A percentile compares a stretch with the other conserved stretches of the same genome.
Evolutionary conservation across 352 stramenopile species (phyloP).

Genomic region (Aphanomyces stellatus): DNA sequence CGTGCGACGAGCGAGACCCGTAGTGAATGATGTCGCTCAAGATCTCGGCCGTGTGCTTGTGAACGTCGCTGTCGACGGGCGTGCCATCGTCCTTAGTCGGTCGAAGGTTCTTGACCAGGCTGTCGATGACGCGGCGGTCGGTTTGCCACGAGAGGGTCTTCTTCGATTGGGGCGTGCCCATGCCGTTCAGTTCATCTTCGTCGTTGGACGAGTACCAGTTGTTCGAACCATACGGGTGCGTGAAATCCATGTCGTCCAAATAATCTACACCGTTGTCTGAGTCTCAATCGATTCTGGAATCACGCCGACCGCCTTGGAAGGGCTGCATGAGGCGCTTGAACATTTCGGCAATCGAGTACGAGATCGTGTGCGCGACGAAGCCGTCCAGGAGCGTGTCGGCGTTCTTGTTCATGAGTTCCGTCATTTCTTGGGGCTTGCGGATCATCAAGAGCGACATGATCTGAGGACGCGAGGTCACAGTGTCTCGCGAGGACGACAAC

Average conservation of each 20-base stretch:
- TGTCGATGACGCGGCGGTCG: constrained; percentile 58
- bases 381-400: constrained; percentile 52
- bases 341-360: constrained; percentile 74
- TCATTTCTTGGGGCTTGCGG: constrained; percentile 82
- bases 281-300: neutral
- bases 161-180: constrained; percentile 54
- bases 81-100: constrained; percentile 27
- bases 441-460: constrained; percentile 86
- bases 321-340: constrained; percentile 77
- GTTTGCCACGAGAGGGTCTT: constrained; percentile 70
- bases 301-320: constrained; percentile 45
- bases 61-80: constrained; percentile 53
- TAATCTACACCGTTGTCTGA: constrained; percentile 35
- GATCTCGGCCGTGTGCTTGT: constrained; percentile 72
- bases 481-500: neutral
- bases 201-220: constrained; percentile 53
- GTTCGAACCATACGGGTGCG: constrained; percentile 68
- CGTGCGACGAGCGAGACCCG: constrained; percentile 50
- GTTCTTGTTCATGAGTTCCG: constrained; percentile 73
- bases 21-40: constrained; percentile 79
- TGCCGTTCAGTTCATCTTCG: constrained; percentile 62
- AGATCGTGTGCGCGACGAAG: constrained; percentile 57
- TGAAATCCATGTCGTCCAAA: constrained; percentile 83
- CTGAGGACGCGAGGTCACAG: constrained; percentile 1
- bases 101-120: constrained; percentile 47